These are phyloP conservation scores for Nepenthes alata DNA, from an alignment of 179 eudicot species.

Conservation along the genomic window DNA sequence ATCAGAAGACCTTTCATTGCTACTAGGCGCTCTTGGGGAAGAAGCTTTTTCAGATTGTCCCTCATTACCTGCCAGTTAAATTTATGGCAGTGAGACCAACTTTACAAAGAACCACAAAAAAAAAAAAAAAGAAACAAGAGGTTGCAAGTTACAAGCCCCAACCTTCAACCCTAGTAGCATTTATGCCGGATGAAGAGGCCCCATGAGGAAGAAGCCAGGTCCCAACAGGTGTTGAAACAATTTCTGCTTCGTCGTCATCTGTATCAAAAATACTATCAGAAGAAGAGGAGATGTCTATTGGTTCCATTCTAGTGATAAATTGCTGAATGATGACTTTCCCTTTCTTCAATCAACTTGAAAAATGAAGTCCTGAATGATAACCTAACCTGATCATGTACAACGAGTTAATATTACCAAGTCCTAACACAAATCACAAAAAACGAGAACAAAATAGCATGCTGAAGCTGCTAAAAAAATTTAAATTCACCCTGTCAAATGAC, in stretches of 20 bases:
- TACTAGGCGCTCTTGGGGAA: slow-evolving; percentile 16
- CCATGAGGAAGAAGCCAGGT: slow-evolving; percentile 25
- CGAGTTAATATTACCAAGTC: background rate
- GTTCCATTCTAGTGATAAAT: slow-evolving; percentile 24
- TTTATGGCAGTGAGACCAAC: background rate
- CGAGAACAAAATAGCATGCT: background rate
- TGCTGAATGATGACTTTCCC: slow-evolving; percentile 13
- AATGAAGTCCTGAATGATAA: slow-evolving; percentile 4
- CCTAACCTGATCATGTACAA: slow-evolving; percentile 17
- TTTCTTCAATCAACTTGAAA: slow-evolving; percentile 5
- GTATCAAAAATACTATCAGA: slow-evolving; percentile 47
- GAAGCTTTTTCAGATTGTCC: slow-evolving; percentile 15
- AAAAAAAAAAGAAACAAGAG: background rate
- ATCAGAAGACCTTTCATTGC: slow-evolving; percentile 26
- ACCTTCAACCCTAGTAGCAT: slow-evolving; percentile 15
- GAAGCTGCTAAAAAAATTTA: background rate
- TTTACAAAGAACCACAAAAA: slow-evolving; percentile 3
- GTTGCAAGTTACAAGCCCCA: background rate
- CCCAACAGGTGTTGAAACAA: slow-evolving; percentile 20
- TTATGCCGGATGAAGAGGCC: slow-evolving; percentile 17
- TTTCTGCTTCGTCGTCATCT: slow-evolving; percentile 29
- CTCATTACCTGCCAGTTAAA: slow-evolving; percentile 21
- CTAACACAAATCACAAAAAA: background rate
- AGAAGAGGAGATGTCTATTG: slow-evolving; percentile 47
- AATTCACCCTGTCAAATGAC: slow-evolving; percentile 3